Conservation (phyloP, 2,329 filamentous ascomycete species). For the Arthrobotrys megalospora region DNA sequence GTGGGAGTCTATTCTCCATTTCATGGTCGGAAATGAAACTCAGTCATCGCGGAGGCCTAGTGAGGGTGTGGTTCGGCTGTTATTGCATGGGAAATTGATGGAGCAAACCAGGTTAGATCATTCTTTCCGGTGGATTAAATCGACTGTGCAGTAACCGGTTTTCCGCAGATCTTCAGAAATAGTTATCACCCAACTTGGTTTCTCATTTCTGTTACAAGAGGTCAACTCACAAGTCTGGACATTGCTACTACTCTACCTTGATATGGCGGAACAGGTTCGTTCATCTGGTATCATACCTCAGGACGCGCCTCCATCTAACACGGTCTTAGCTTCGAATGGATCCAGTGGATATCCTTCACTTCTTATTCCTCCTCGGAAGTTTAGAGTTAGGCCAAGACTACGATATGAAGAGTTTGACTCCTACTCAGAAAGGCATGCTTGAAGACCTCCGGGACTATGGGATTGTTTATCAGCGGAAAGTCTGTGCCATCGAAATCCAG, state of each 20-base stretch:
- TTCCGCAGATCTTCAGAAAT: conserved; percentile 67
- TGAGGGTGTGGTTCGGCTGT: conserved; percentile 84
- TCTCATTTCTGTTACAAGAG: conserved; percentile 94
- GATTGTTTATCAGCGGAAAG: conserved; percentile 77
- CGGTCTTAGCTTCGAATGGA: conserved; percentile 77
- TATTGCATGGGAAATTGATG: conserved; percentile 85
- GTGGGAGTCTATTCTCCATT: conserved; percentile 97
- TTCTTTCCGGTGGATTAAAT: not conserved
- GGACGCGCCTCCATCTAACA: not conserved
- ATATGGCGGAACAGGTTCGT: conserved; percentile 78
- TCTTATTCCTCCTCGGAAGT: conserved; percentile 94
- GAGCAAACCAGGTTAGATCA: conserved; percentile 71
- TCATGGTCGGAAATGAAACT: conserved; percentile 79
- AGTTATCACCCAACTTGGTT: conserved; percentile 91
- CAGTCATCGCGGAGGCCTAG: conserved; percentile 73
- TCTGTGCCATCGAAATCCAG: not conserved
- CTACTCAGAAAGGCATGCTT: conserved; percentile 89
- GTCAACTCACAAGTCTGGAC: conserved; percentile 98
- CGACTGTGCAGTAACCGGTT: conserved; percentile 48
- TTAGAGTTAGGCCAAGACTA: conserved; percentile 93
- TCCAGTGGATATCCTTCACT: conserved; percentile 92
- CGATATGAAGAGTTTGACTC: conserved; percentile 84
- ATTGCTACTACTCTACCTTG: conserved; percentile 90
- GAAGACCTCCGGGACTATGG: conserved; percentile 91
- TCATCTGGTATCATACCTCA: not conserved